Evolutionary conservation across 192 early-diverging fungal species (phyloP).

Genomic region (Phlyctochytrium arcticum): DNA sequence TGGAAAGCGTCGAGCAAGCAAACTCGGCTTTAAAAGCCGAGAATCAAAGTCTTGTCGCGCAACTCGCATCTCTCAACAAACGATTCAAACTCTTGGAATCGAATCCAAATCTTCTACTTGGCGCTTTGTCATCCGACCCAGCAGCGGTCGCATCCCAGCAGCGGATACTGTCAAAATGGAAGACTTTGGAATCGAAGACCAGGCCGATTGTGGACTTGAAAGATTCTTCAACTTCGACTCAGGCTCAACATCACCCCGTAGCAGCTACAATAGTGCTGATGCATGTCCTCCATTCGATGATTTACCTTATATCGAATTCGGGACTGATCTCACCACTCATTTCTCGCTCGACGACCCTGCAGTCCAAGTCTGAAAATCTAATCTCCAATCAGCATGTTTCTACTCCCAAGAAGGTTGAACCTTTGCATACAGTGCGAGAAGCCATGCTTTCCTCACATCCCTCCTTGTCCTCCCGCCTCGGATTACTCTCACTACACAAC

Average conservation of each 20-base stretch:
- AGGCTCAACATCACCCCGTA: conserved; percentile 26
- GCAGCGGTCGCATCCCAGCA: conserved; percentile 26
- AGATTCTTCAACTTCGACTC: conserved; percentile 14
- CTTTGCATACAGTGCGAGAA: too few relatives aligned
- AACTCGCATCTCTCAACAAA: conserved; percentile 13
- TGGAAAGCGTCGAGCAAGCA: conserved; percentile 10
- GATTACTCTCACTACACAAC: too few relatives aligned
- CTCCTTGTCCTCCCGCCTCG: too few relatives aligned
- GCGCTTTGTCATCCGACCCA: conserved; percentile 26
- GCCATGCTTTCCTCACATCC: too few relatives aligned
- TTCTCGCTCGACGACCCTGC: conserved; percentile 11
- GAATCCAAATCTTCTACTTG: conserved; percentile 7
- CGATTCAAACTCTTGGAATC: conserved; percentile 8
- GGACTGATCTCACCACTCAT: not conserved
- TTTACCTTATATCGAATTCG: conserved; percentile 9
- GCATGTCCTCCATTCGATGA: conserved; percentile 18
- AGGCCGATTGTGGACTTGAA: conserved; percentile 1
- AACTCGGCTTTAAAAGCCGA: conserved; percentile 11
- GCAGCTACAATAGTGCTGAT: conserved; percentile 11
- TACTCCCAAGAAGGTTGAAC: too few relatives aligned
- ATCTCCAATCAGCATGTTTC: too few relatives aligned
- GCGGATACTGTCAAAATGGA: conserved; percentile 22
- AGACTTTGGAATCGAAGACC: not conserved
- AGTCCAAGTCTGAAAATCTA: conserved; percentile 9
- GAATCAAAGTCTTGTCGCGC: conserved; percentile 16